Evolutionary conservation across 2,329 filamentous ascomycete genomes (phyloP).

Genomic region (Shiraia sp.): DNA sequence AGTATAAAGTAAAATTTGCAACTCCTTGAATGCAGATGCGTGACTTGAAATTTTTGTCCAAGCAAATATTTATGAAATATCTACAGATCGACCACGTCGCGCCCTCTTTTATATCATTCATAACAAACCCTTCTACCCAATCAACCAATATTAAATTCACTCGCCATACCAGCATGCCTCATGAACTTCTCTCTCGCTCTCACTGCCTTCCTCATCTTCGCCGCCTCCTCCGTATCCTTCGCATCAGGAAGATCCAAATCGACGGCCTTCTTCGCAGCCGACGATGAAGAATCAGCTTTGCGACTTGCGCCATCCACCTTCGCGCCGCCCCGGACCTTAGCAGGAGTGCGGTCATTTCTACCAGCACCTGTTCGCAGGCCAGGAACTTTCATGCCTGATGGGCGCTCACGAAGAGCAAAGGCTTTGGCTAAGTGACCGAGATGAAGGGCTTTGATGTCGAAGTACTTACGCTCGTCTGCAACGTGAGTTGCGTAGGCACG

Average conservation of each 20-base stretch:
- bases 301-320: constrained; percentile 43
- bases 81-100: too few species aligned
- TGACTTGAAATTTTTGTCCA: too few species aligned
- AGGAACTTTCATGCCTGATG: constrained; percentile 71
- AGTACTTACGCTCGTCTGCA: constrained; percentile 79
- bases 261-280: constrained; percentile 20
- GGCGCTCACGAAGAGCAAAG: constrained; percentile 86
- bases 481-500: constrained; percentile 94
- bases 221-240: constrained; percentile 60
- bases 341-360: constrained; percentile 29
- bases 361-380: constrained; percentile 54
- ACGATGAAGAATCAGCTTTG: constrained; percentile 32
- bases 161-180: constrained; percentile 58
- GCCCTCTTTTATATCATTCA: too few species aligned
- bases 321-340: constrained; percentile 48
- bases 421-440: constrained; percentile 92
- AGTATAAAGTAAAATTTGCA: too few species aligned
- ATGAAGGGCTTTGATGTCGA: constrained; percentile 90
- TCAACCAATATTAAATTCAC: constrained; percentile 71
- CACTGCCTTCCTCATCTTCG: constrained; percentile 65
- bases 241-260: constrained; percentile 41
- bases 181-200: constrained; percentile 50
- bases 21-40: too few species aligned
- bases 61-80: too few species aligned
- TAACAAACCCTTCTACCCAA: too few species aligned